These are phyloP conservation scores for Eucalyptus cladocalyx DNA, from an alignment of 345 rosid genomes.

Conservation along the genomic window DNA sequence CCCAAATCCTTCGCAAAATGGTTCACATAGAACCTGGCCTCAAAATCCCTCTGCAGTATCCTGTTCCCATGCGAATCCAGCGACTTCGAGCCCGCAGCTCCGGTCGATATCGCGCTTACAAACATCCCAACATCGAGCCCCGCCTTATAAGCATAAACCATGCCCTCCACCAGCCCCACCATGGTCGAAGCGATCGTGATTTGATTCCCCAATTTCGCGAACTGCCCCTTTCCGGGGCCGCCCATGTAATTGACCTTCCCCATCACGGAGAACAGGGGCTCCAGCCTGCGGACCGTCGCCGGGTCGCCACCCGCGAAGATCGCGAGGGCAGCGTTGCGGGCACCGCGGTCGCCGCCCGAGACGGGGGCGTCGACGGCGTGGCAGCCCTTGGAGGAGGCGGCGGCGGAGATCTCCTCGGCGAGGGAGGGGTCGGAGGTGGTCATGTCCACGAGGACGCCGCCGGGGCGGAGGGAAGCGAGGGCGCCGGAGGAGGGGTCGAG, in stretches of 20 bases:
- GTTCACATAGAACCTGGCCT: slow-evolving; percentile 74
- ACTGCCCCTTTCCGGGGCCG: slow-evolving; percentile 68
- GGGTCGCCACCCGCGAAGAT: slow-evolving; percentile 84
- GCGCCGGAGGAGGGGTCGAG: slow-evolving; percentile 68
- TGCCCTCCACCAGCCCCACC: slow-evolving; percentile 88
- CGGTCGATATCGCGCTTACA: slow-evolving; percentile 54
- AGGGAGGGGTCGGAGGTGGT: slow-evolving; percentile 94
- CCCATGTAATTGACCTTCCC: slow-evolving; percentile 92
- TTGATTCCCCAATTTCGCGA: slow-evolving; percentile 74
- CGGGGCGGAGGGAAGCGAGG: slow-evolving; percentile 54
- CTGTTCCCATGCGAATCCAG: slow-evolving; percentile 37
- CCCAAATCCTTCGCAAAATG: slow-evolving; percentile 87
- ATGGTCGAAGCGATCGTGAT: slow-evolving; percentile 77
- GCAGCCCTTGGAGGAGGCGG: slow-evolving; percentile 44
- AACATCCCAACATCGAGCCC: slow-evolving; percentile 59
- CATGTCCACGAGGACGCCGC: slow-evolving; percentile 86
- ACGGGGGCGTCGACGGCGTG: slow-evolving; percentile 79
- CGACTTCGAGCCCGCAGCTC: slow-evolving; percentile 78
- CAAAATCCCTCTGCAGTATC: slow-evolving; percentile 75
- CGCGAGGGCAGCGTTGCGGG: slow-evolving; percentile 58
- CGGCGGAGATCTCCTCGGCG: slow-evolving; percentile 53
- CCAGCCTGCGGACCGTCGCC: slow-evolving; percentile 21
- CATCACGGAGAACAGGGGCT: slow-evolving; percentile 58
- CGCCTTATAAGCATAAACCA: slow-evolving; percentile 62
- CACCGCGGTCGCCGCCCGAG: slow-evolving; percentile 87